Evolutionary conservation across 306 rosid species (phyloP).

Genomic region (Ormosia emarginata): DNA sequence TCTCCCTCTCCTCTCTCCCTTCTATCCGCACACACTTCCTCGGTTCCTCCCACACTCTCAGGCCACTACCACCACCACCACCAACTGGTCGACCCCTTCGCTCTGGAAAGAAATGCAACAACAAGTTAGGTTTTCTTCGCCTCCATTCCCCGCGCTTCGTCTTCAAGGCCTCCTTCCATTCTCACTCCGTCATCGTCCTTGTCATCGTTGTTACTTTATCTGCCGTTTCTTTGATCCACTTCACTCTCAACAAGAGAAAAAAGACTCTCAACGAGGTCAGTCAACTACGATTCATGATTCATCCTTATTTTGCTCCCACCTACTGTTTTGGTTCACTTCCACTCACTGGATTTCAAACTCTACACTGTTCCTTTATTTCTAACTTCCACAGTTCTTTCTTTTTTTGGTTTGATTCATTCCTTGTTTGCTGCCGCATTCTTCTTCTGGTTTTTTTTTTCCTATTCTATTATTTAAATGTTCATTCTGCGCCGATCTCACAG

Average conservation of each 20-base stretch:
- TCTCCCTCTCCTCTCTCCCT: conserved; percentile 33
- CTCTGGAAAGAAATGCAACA: conserved; percentile 19
- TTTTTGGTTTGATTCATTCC: too few relatives aligned
- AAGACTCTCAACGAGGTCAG: conserved; percentile 49
- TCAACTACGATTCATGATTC: too few relatives aligned
- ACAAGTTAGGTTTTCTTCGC: conserved; percentile 14
- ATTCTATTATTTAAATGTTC: background rate
- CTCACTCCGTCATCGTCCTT: conserved; percentile 48
- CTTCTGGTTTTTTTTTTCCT: background rate
- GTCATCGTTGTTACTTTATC: conserved; percentile 65
- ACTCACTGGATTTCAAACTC: background rate
- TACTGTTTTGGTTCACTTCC: too few relatives aligned
- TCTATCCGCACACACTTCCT: conserved; percentile 54
- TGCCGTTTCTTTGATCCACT: conserved; percentile 58
- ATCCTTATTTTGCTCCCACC: too few relatives aligned
- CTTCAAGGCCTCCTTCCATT: conserved; percentile 51
- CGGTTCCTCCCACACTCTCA: conserved; percentile 48
- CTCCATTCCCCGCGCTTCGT: conserved; percentile 50
- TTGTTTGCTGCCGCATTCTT: background rate
- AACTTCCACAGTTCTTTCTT: too few relatives aligned
- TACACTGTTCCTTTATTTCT: too few relatives aligned
- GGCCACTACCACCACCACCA: conserved; percentile 21
- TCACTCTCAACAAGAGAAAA: conserved; percentile 38
- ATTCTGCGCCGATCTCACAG: background rate
- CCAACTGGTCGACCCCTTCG: conserved; percentile 30